These are phyloP conservation scores for Phytopythium kandeliae DNA, from an alignment of 352 stramenopile species.

Conservation along the genomic window DNA sequence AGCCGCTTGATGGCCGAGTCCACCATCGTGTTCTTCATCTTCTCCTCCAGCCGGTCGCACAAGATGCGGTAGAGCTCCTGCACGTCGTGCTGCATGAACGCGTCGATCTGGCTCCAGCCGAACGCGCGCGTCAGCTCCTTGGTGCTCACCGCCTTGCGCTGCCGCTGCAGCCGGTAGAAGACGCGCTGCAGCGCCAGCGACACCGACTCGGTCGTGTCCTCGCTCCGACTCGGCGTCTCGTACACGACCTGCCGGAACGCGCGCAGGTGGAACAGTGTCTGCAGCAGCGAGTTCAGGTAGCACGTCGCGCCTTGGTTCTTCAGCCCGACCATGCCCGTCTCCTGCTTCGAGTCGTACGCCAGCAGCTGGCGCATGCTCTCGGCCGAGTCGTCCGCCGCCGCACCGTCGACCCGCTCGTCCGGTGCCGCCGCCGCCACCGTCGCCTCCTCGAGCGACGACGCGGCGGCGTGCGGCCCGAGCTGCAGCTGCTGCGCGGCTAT, in stretches of 20 bases:
- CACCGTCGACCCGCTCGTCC: not conserved
- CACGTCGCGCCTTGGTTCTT: conserved; percentile 91
- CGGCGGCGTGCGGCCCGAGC: not conserved
- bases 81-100: conserved; percentile 93
- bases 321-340: conserved; percentile 82
- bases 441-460: not conserved
- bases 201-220: conserved; percentile 83
- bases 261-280: conserved; percentile 88
- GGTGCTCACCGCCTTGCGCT: conserved; percentile 80
- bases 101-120: conserved; percentile 88
- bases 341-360: conserved; percentile 70
- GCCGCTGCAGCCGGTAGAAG: conserved; percentile 76
- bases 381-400: conserved; percentile 5
- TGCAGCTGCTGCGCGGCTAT: conserved; percentile 4
- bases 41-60: conserved; percentile 90
- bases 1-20: conserved; percentile 79
- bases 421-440: conserved; percentile 5
- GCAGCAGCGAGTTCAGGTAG: conserved; percentile 93
- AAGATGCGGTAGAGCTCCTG: conserved; percentile 90
- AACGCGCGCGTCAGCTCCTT: conserved; percentile 92
- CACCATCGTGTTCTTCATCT: conserved; percentile 87
- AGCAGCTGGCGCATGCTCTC: conserved; percentile 27
- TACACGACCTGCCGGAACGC: conserved; percentile 86
- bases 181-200: conserved; percentile 79
- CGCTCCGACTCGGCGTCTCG: conserved; percentile 61